phyloP scores from a whole-genome alignment of 2,329 filamentous ascomycete genomes.

The Pochonia chlamydosporia region DNA sequence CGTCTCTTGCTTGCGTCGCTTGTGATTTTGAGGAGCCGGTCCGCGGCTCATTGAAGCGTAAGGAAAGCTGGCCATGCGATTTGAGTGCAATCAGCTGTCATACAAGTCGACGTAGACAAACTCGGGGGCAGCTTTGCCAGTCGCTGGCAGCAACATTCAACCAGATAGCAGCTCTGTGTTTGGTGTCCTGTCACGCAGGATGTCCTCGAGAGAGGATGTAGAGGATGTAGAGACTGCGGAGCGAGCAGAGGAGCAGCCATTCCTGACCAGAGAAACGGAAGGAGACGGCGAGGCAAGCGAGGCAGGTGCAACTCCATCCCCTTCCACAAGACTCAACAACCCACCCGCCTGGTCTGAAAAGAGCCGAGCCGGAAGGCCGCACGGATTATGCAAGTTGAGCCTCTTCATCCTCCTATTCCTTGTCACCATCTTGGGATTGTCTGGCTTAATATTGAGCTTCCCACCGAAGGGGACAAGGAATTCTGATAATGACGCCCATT shows the following conservation, averaged over 20 bases:
- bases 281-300: neutral
- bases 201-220: neutral
- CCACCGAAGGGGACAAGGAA: neutral
- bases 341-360: neutral
- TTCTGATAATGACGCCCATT: neutral
- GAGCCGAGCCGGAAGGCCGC: neutral
- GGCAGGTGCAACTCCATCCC: neutral
- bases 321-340: neutral
- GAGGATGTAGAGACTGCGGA: neutral
- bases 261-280: neutral
- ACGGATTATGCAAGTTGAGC: conserved; percentile 9
- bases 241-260: conserved; percentile 2
- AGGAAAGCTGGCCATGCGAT: neutral
- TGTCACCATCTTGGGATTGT: conserved; percentile 17
- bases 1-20: neutral
- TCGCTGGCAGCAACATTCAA: neutral
- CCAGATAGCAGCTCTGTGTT: neutral
- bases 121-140: neutral
- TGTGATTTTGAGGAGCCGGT: neutral
- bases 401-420: conserved; percentile 17
- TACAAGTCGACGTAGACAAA: neutral
- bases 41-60: neutral
- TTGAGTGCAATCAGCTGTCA: neutral
- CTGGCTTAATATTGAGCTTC: conserved; percentile 16
- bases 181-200: neutral